Evolutionary conservation across 2,329 filamentous ascomycete species (phyloP).

Genomic region (Spiromastix sp.): DNA sequence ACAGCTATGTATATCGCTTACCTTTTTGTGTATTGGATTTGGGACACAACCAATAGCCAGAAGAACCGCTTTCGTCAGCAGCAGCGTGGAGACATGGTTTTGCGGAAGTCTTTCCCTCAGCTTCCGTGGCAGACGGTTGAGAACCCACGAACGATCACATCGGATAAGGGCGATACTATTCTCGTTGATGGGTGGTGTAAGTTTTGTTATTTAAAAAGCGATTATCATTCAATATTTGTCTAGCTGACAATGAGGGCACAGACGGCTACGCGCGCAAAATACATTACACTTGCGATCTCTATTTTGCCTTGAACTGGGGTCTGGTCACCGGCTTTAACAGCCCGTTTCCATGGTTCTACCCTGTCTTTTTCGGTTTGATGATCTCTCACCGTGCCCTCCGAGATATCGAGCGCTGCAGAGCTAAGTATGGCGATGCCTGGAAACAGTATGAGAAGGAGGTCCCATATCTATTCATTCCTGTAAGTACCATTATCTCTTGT

Average conservation of each 20-base stretch:
- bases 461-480: slow-evolving; percentile 76
- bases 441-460: slow-evolving; percentile 68
- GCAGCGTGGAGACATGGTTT: slow-evolving; percentile 52
- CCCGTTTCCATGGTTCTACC: slow-evolving; percentile 85
- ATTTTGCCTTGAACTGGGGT: slow-evolving; percentile 68
- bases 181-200: slow-evolving; percentile 76
- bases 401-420: slow-evolving; percentile 64
- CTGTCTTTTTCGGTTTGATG: slow-evolving; percentile 69
- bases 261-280: slow-evolving; percentile 66
- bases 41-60: slow-evolving; percentile 86
- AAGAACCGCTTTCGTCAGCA: slow-evolving; percentile 84
- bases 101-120: slow-evolving; percentile 76
- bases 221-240: too few relatives aligned
- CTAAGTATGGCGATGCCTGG: slow-evolving; percentile 77
- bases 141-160: slow-evolving; percentile 69
- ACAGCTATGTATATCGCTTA: slow-evolving; percentile 58
- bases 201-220: slow-evolving; percentile 20
- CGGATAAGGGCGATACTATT: slow-evolving; percentile 63
- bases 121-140: slow-evolving; percentile 78
- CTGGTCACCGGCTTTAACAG: slow-evolving; percentile 71
- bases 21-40: slow-evolving; percentile 77
- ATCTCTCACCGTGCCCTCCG: slow-evolving; percentile 67
- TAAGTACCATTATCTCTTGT: slow-evolving; percentile 24
- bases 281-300: slow-evolving; percentile 72
- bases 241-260: too few relatives aligned